Evolutionary conservation across 202 grass and related monocot species (phyloP), one percentile per base, ranked within the genome.

Genomic region (Elaeis oleifera): DNA sequence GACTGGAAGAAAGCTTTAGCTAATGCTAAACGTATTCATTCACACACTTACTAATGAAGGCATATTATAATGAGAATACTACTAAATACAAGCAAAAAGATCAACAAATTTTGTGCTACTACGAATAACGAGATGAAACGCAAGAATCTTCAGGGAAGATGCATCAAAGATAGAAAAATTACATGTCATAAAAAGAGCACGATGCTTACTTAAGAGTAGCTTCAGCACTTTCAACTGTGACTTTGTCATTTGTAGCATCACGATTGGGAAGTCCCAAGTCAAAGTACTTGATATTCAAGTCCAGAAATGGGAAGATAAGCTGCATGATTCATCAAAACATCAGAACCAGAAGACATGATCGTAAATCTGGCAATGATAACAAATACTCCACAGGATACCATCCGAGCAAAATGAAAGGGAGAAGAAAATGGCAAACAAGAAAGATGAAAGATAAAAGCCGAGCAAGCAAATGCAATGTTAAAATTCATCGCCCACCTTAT

Each of bases 261-360:
- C 78, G 86, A n/a, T 79, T 76, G 56, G 63, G 78, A 69, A 90
- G 71, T 57, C 78, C 83, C 39, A 90, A 71, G 63, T 90, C 86
- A 73, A 76, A 90, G 60, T 90, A 90, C 73, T 90, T 90, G 75
- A 90, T 85, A 22, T 90, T 78, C 78, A 90, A 79, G 15, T 90
- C 78, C 68, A 90, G 58, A 75, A 85, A 90, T 63, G 86, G 86
- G 55, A 77, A 74, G 64, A 90, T 90, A 81, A 90, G 86, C 86
- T 90, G 78, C 75, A 89, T 61, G 29, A 66, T 16, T 36, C 64
- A 70, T n/a, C 39, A 65, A 21, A 79, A 49, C 50, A 11, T 39
- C 5, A 29, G 23, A 36, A 67, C 22, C 31, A 29, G 65, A 79
- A 49, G 18, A 67, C 27, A 50, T 50, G 50, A 22, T 50, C 14